Conservation (phyloP, 2,329 filamentous ascomycete genomes). For the Sclerotinia subarctica region DNA sequence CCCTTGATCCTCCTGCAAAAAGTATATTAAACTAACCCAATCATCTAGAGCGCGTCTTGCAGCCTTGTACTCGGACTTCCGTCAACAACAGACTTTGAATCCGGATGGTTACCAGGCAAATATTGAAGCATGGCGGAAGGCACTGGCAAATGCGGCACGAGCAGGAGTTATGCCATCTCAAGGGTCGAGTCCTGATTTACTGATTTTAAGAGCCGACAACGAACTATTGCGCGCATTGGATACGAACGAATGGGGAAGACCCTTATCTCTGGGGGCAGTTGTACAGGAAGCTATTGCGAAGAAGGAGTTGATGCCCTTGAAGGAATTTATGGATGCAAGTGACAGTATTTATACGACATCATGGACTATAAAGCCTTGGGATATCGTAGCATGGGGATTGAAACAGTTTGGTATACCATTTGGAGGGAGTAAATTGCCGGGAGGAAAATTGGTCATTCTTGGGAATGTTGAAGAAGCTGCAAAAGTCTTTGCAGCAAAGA, state of each 20-base stretch:
- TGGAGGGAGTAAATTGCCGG: constrained; percentile 55
- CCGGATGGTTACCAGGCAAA: constrained; percentile 84
- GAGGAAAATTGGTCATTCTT: constrained; percentile 63
- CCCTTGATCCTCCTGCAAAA: neutral
- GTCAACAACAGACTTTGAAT: constrained; percentile 69
- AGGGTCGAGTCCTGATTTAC: constrained; percentile 46
- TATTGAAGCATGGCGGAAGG: constrained; percentile 72
- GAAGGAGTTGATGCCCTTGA: constrained; percentile 66
- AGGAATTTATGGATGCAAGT: constrained; percentile 61
- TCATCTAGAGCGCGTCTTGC: constrained; percentile 65
- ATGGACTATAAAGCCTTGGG: constrained; percentile 62
- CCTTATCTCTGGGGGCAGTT: constrained; percentile 75
- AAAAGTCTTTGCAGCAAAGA: constrained; percentile 50
- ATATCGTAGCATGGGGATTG: constrained; percentile 71
- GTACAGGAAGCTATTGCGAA: constrained; percentile 69
- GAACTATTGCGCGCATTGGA: constrained; percentile 69
- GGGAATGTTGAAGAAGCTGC: constrained; percentile 59
- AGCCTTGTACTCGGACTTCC: constrained; percentile 86
- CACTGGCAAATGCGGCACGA: constrained; percentile 65
- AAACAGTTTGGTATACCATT: constrained; percentile 61
- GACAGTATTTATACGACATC: constrained; percentile 78
- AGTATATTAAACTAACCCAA: constrained; percentile 16
- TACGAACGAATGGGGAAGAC: constrained; percentile 73
- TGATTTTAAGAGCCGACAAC: constrained; percentile 56
- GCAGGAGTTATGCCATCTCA: constrained; percentile 50